Evolutionary conservation across 1,284 basidiomycete genomes (phyloP).

Genomic region (Agaricales sp.): DNA sequence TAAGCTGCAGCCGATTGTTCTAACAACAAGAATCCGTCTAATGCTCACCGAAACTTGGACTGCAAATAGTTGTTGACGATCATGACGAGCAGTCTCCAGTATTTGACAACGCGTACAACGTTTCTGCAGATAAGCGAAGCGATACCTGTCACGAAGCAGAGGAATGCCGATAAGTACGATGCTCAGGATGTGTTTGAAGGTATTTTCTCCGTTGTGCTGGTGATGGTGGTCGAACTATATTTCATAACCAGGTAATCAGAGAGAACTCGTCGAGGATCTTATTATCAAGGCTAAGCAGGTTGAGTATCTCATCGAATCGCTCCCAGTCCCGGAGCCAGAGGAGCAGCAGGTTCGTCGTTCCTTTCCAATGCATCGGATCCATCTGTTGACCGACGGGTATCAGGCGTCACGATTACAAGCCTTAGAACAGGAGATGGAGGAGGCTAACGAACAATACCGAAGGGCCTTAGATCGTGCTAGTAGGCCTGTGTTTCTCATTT

Average conservation of each 20-base stretch:
- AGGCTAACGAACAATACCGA: slow-evolving; percentile 65
- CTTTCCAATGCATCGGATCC: background rate
- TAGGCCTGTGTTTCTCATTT: slow-evolving; percentile 26
- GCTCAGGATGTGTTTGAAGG: slow-evolving; percentile 42
- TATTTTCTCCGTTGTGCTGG: background rate
- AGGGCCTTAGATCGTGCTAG: slow-evolving; percentile 64
- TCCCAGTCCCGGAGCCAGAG: slow-evolving; percentile 67
- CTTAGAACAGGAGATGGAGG: slow-evolving; percentile 57
- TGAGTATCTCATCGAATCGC: slow-evolving; percentile 65
- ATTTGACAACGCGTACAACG: slow-evolving; percentile 62
- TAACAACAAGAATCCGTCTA: background rate
- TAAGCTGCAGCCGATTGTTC: background rate
- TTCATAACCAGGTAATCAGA: slow-evolving; percentile 51
- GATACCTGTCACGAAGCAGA: slow-evolving; percentile 66
- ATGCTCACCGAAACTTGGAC: background rate
- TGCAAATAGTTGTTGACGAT: slow-evolving; percentile 58
- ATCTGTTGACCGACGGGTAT: background rate
- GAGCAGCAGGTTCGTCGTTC: slow-evolving; percentile 46
- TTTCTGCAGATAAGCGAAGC: slow-evolving; percentile 65
- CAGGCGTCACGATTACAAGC: slow-evolving; percentile 54
- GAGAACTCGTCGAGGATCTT: slow-evolving; percentile 70
- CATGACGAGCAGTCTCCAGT: slow-evolving; percentile 69
- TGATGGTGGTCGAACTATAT: background rate
- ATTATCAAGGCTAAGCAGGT: slow-evolving; percentile 79
- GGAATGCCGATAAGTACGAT: slow-evolving; percentile 62